These are phyloP conservation scores for Juglanconis sp. DNA, from an alignment of 2,329 filamentous ascomycete genomes.

Conservation along the genomic window DNA sequence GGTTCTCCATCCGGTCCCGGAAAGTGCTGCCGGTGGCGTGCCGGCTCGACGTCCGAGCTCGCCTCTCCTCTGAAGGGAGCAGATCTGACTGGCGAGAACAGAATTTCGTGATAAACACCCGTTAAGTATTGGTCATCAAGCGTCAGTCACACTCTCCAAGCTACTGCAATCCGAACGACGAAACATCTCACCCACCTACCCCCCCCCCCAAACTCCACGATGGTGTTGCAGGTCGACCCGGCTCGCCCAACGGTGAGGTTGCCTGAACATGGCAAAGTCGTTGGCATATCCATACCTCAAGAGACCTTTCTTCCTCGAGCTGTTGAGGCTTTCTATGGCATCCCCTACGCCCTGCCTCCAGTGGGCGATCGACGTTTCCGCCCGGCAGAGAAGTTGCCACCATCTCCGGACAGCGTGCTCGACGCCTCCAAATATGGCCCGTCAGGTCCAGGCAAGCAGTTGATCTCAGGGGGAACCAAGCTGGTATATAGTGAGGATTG, in stretches of 20 bases:
- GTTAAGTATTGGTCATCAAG: background rate
- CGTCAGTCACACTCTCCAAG: background rate
- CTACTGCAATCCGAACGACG: background rate
- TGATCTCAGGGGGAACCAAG: conserved; percentile 18
- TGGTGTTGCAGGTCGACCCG: conserved; percentile 16
- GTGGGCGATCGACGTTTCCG: conserved; percentile 44
- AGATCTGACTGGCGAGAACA: background rate
- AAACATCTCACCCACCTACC: background rate
- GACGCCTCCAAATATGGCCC: conserved; percentile 25
- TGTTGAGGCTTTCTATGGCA: conserved; percentile 43
- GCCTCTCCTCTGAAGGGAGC: background rate
- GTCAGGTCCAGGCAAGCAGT: conserved; percentile 19
- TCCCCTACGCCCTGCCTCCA: conserved; percentile 47
- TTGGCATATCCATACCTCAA: conserved; percentile 20
- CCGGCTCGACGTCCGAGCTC: background rate
- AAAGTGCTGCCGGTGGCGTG: background rate
- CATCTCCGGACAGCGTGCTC: conserved; percentile 23
- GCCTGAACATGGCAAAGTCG: conserved; percentile 18
- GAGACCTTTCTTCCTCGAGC: conserved; percentile 17
- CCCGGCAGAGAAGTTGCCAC: conserved; percentile 28
- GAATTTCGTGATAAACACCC: background rate
- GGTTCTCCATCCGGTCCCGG: background rate
- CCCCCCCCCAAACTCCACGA: background rate
- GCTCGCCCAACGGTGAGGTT: conserved; percentile 10
- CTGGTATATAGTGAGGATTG: conserved; percentile 25